Percentiles rank a stretch among this genome's conserved stretches.
These are phyloP conservation scores for Fusarium nisikadoi DNA, from an alignment of 2,329 filamentous ascomycete genomes.

Conservation along the genomic window DNA sequence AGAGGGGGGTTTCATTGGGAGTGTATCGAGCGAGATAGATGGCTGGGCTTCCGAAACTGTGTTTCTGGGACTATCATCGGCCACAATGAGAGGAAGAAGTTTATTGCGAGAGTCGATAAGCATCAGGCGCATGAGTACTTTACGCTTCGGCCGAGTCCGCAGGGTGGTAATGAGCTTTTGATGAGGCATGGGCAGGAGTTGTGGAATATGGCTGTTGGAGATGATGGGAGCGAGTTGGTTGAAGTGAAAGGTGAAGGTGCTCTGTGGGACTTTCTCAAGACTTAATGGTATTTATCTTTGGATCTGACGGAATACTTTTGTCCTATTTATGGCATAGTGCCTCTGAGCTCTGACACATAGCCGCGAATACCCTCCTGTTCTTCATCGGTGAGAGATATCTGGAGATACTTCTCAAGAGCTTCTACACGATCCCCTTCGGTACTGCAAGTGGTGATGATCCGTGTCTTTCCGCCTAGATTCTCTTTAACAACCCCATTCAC, in stretches of 20 bases:
- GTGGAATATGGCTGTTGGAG: slow-evolving; percentile 43
- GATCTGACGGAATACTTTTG: background rate
- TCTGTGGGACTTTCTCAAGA: slow-evolving; percentile 46
- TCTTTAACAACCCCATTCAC: slow-evolving; percentile 38
- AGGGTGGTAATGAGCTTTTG: slow-evolving; percentile 50
- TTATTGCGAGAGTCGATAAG: slow-evolving; percentile 36
- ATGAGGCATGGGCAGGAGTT: slow-evolving; percentile 43
- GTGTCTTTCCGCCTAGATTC: slow-evolving; percentile 26
- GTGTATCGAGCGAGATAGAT: slow-evolving; percentile 52
- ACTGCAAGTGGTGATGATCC: slow-evolving; percentile 44
- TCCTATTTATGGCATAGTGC: no score
- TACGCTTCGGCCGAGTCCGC: slow-evolving; percentile 39
- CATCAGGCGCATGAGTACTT: slow-evolving; percentile 48
- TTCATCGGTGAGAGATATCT: slow-evolving; percentile 54
- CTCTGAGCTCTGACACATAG: slow-evolving; percentile 14
- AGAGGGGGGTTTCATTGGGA: slow-evolving; percentile 49
- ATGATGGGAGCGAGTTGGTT: slow-evolving; percentile 41
- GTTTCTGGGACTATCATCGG: slow-evolving; percentile 49
- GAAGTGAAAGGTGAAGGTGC: slow-evolving; percentile 44
- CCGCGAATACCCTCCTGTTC: slow-evolving; percentile 23
- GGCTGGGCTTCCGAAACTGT: slow-evolving; percentile 52
- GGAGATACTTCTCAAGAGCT: slow-evolving; percentile 61
- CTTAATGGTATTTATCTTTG: background rate
- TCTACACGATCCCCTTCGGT: slow-evolving; percentile 59
- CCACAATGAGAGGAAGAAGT: slow-evolving; percentile 41